Base-by-base conservation (phyloP, 2,329 filamentous ascomycete genomes). In the Monosporascus sp. region DNA sequence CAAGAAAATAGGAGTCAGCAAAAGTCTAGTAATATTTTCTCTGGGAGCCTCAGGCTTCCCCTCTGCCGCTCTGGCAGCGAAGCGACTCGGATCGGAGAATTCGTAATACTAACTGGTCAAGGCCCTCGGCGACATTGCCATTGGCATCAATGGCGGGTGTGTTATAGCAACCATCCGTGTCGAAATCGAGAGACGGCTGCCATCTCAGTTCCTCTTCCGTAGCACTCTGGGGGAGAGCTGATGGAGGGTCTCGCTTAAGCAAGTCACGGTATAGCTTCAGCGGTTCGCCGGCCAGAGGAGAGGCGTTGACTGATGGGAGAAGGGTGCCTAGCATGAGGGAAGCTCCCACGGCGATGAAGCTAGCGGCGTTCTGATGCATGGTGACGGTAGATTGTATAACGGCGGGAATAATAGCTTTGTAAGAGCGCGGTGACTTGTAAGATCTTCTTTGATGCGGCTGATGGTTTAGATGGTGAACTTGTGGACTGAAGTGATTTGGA, bases 101-200 rank as follows among this genome's bases (percentile, higher is more conserved):
- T 14, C 31, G 4, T 34, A 34, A 14, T 3, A 46, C 42, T 3
- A 18, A 46, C 42, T 57, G 56, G n/a, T 60, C 55, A 14, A 65
- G 57, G 11, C 67, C 67, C 31, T 50, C 34, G 45, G 50, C 54
- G 34, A 65, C 54, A 17, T 61, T 59, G 2, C 65, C 64, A 34
- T 59, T 37, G 9, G 56, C 51, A 38, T 59, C 60, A 52, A 70
- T 65, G 24, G 66, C 67, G 0, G 66, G 61, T 7, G 63, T 62
- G 54, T 68, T 68, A 55, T 70, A 70, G 59, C 67, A 70, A 20
- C 62, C 57, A 42, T 66, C 56, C 15, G 48, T 55, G 47, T 61
- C 66, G 51, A 65, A 61, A 64, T 70, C 54, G 37, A 66, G 51
- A 8, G 57, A 54, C 2, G 66, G 66, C 54, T 66, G 62, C 56